These are phyloP conservation scores for Kwoniella pini DNA, from an alignment of 768 basidiomycete species.

Conservation along the genomic window DNA sequence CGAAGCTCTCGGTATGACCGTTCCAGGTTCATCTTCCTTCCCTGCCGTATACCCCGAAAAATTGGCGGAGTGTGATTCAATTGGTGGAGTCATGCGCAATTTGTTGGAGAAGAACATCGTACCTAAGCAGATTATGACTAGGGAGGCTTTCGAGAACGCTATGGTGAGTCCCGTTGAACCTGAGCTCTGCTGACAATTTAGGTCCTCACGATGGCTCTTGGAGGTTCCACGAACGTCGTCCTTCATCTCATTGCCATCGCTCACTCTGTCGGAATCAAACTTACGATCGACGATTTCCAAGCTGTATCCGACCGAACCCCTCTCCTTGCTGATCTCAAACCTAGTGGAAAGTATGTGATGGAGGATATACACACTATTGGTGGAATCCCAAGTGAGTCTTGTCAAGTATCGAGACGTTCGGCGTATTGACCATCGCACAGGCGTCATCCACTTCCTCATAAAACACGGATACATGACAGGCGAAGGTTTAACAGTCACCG, in stretches of 20 bases:
- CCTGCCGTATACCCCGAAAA: constrained; percentile 93
- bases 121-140: constrained; percentile 95
- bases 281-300: constrained; percentile 92
- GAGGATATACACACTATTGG: constrained; percentile 94
- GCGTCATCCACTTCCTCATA: constrained; percentile 79
- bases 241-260: constrained; percentile 96
- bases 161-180: constrained; percentile 72
- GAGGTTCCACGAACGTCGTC: constrained; percentile 97
- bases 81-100: constrained; percentile 80
- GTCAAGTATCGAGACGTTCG: neutral
- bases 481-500: constrained; percentile 85
- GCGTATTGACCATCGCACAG: constrained; percentile 59
- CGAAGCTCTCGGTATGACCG: constrained; percentile 92
- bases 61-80: constrained; percentile 72
- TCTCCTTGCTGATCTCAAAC: constrained; percentile 94
- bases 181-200: constrained; percentile 50
- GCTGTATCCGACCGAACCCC: constrained; percentile 86
- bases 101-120: constrained; percentile 88
- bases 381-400: constrained; percentile 82
- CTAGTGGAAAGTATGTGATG: constrained; percentile 98
- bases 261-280: constrained; percentile 85
- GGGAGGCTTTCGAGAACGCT: constrained; percentile 94
- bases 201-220: constrained; percentile 95
- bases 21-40: constrained; percentile 96
- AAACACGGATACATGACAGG: constrained; percentile 88